Evolutionary conservation across 345 rosid species (phyloP).

Genomic region (Alliaria petiolata): DNA sequence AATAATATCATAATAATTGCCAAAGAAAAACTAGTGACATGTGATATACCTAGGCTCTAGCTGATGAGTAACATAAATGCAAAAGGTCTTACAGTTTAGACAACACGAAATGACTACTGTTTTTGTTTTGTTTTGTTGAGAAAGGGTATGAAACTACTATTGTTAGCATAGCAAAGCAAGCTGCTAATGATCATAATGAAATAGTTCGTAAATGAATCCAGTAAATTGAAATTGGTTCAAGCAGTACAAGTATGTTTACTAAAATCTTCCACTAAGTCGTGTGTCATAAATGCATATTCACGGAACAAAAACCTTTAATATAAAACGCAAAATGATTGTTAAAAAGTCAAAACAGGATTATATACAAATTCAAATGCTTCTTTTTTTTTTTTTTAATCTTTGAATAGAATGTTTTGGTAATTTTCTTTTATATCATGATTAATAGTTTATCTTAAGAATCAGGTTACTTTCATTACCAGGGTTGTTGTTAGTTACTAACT

Average conservation of each 20-base stretch:
- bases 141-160: too few relatives aligned
- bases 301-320: too few relatives aligned
- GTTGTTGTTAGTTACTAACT: neutral
- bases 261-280: neutral
- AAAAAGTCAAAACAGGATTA: conserved; percentile 7
- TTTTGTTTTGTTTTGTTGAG: too few relatives aligned
- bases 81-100: neutral
- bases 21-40: conserved; percentile 23
- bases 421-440: neutral
- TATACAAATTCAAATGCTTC: neutral
- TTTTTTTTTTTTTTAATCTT: neutral
- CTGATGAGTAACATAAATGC: conserved; percentile 18
- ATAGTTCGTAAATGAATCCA: neutral
- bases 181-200: neutral
- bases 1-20: neutral
- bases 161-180: neutral
- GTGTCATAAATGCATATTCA: neutral
- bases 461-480: too few relatives aligned
- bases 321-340: neutral
- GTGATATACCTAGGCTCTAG: conserved; percentile 24
- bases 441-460: neutral
- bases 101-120: neutral
- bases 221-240: neutral
- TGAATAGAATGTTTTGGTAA: neutral
- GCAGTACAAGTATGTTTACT: neutral